Percentiles rank a stretch among this genome's conserved stretches.
Conservation (phyloP, 176 grass and related monocot genomes). For the Saccharum spontaneum region DNA sequence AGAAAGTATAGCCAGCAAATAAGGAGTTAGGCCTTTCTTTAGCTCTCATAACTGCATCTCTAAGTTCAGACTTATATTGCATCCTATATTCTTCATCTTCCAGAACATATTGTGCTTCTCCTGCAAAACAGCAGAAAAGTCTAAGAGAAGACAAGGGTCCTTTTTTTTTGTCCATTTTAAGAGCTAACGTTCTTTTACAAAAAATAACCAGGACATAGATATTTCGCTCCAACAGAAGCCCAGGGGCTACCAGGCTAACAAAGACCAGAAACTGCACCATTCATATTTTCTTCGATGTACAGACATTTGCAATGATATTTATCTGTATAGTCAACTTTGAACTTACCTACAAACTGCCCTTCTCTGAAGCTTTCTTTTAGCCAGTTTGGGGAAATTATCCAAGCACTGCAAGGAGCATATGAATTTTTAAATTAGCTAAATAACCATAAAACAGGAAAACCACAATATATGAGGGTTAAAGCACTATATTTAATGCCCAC, state of each 20-base stretch:
- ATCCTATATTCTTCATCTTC: slow-evolving; percentile 73
- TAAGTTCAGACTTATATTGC: slow-evolving; percentile 68
- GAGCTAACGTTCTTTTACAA: neutral
- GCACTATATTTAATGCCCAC: neutral
- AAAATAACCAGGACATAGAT: neutral
- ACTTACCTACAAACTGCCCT: slow-evolving; percentile 75
- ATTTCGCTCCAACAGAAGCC: neutral
- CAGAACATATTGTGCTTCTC: slow-evolving; percentile 67
- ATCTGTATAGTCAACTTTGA: slow-evolving; percentile 6
- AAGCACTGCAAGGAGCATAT: slow-evolving; percentile 60
- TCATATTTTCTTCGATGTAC: neutral
- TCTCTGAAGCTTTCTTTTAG: slow-evolving; percentile 80
- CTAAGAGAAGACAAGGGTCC: slow-evolving; percentile 17
- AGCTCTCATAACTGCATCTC: slow-evolving; percentile 65
- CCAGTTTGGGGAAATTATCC: slow-evolving; percentile 88
- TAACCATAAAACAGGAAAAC: neutral
- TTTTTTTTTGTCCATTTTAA: slow-evolving; percentile 1
- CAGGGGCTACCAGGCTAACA: neutral
- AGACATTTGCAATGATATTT: neutral
- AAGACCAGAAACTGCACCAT: neutral
- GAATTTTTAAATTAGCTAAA: neutral
- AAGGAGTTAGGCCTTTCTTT: slow-evolving; percentile 60
- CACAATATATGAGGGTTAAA: neutral
- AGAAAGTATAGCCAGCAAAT: slow-evolving; percentile 68
- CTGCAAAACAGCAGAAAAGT: slow-evolving; percentile 41